These are phyloP conservation scores for Phytophthora uliginosa DNA, from an alignment of 352 stramenopile species.

Conservation along the genomic window DNA sequence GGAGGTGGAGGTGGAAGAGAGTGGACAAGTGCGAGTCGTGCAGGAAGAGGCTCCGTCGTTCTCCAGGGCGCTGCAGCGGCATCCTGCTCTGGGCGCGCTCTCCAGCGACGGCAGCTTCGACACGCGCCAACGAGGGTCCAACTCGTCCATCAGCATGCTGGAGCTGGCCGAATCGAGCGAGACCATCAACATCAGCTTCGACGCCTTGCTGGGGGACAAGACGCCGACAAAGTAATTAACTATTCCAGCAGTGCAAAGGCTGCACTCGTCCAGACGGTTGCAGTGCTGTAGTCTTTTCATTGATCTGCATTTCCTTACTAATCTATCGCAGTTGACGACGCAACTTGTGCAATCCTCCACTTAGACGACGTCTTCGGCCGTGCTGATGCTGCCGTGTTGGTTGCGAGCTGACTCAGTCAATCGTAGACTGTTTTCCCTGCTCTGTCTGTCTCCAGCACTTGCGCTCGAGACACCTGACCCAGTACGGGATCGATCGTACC, in stretches of 20 bases:
- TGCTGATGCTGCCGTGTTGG: constrained; percentile 33
- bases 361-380: constrained; percentile 36
- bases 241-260: constrained; percentile 7
- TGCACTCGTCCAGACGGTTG: not conserved
- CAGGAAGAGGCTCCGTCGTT: constrained; percentile 28
- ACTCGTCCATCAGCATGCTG: constrained; percentile 51
- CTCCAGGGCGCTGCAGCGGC: constrained; percentile 21
- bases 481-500: constrained; percentile 26
- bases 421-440: constrained; percentile 35
- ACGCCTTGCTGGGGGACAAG: constrained; percentile 40
- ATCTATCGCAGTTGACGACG: constrained; percentile 31
- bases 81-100: constrained; percentile 34
- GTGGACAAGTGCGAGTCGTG: constrained; percentile 17
- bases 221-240: constrained; percentile 19
- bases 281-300: constrained; percentile 9
- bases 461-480: constrained; percentile 20
- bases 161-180: constrained; percentile 34
- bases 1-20: constrained; percentile 32
- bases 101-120: constrained; percentile 47
- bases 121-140: constrained; percentile 37
- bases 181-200: constrained; percentile 30
- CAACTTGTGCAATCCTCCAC: constrained; percentile 31
- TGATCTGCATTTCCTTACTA: constrained; percentile 25
- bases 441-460: constrained; percentile 16
- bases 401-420: constrained; percentile 27